Evolutionary conservation across 176 grass and related monocot species (phyloP), one percentile per base, ranked within the genome.

Genomic region (Paspalum notatum): DNA sequence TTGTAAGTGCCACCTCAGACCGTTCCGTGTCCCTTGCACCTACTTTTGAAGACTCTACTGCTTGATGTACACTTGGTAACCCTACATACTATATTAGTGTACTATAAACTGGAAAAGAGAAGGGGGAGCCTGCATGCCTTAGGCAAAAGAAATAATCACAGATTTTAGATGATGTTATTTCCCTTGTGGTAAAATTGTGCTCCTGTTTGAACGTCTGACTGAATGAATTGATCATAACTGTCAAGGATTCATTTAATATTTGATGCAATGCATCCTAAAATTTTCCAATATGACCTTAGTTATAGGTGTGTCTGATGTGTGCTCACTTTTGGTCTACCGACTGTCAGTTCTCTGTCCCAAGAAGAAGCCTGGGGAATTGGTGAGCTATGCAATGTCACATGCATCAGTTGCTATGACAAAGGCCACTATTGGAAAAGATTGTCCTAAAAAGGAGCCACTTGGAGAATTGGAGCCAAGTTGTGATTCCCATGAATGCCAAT

Each of bases 1-100:
- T 98, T 83, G 96, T 98, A 88, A 47, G 86, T 83, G 53, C 8
- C 76, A 8, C 72, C 40, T 49, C 41, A 38, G 55, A 41, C 26
- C 62, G 78, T 37, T 6, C 41, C 11, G 62, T 38, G 21, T 43
- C 13, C 40, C 52, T 1, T 16, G 1, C 45, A 18, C 63, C n/a
- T 66, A 5, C 12, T 75, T 27, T 41, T 41, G 32, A 56, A 11
- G 15, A 46, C 16, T 62, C 41, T 25, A 41, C 14, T 62, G 2
- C 20, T 41, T 42, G n/a, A 71, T 62, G 1, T 53, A 57, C 43
- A 76, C 57, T 15, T 56, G 48, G 9, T n/a, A 39, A 58, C 6
- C 7, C 22, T 24, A 0, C 6, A 27, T 66, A 26, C 10, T 73
- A 6, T 41, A 67, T 27, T 56, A 11, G 53, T 58, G 38, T 1